Conservation (phyloP, 2,329 filamentous ascomycete species). For the Trichoderma arundinaceum region DNA sequence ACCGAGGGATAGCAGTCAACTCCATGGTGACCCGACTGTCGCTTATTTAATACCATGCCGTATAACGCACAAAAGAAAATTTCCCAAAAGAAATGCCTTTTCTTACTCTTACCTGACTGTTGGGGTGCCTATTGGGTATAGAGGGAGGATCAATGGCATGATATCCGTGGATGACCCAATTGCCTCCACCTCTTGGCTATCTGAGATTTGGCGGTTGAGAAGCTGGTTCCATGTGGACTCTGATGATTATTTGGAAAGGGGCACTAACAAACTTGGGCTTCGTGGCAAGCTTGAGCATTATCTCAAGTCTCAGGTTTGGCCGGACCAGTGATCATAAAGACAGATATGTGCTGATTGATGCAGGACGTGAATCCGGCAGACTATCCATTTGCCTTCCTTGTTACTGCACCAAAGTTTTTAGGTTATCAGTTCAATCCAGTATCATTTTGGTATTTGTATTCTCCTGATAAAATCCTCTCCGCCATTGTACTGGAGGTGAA, state of each 20-base stretch:
- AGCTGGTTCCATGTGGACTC: conserved; percentile 66
- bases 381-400: conserved; percentile 72
- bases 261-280: conserved; percentile 57
- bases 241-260: conserved; percentile 65
- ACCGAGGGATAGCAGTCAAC: not conserved
- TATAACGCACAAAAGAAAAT: conserved; percentile 69
- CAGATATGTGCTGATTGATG: conserved; percentile 32
- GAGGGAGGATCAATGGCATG: conserved; percentile 60
- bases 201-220: conserved; percentile 41
- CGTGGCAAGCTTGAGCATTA: conserved; percentile 67
- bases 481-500: conserved; percentile 76
- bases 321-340: not conserved
- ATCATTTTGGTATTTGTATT: conserved; percentile 81
- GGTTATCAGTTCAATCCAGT: conserved; percentile 77
- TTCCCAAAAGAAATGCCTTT: conserved; percentile 71
- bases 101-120: conserved; percentile 72
- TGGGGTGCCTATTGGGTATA: conserved; percentile 69
- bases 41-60: conserved; percentile 65
- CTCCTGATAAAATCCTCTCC: conserved; percentile 58
- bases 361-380: conserved; percentile 63
- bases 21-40: not conserved
- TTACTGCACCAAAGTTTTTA: conserved; percentile 72
- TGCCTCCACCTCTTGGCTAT: conserved; percentile 34
- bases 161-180: conserved; percentile 53
- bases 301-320: conserved; percentile 60